phyloP scores from a whole-genome alignment of 176 grass and related monocot species.

The Rhynchospora pubera region DNA sequence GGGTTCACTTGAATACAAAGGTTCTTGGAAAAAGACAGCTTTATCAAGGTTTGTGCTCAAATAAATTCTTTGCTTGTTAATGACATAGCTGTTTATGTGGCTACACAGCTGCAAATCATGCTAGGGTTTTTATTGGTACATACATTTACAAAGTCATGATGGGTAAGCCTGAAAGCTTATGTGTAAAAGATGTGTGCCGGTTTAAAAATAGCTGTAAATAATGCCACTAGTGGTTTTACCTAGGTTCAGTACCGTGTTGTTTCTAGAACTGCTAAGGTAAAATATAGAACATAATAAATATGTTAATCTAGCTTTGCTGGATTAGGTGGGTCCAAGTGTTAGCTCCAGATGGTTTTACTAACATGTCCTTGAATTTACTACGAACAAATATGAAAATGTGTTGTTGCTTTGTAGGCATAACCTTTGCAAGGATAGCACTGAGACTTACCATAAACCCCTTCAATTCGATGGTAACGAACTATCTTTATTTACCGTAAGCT shows the following conservation, averaged over 20 bases:
- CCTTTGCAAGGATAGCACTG: conserved; percentile 37
- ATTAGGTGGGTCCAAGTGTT: neutral
- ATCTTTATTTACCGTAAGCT: neutral
- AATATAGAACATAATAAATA: neutral
- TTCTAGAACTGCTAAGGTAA: neutral
- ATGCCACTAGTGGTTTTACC: neutral
- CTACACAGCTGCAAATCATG: neutral
- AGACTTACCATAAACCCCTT: conserved; percentile 38
- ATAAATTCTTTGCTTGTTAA: neutral
- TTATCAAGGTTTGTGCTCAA: conserved; percentile 44
- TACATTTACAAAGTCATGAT: neutral
- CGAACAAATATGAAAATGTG: conserved; percentile 17
- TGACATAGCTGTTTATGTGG: neutral
- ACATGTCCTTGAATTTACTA: neutral
- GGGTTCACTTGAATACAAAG: conserved; percentile 69
- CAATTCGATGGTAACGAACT: conserved; percentile 71
- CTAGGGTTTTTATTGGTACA: neutral
- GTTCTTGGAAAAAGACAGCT: conserved; percentile 75
- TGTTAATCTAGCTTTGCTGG: neutral
- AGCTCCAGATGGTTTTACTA: neutral
- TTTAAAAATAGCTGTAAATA: neutral
- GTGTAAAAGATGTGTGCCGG: neutral
- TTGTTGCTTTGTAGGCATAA: conserved; percentile 48
- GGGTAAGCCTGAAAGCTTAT: neutral
- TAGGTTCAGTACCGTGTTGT: neutral